Evolutionary conservation across 2,329 filamentous ascomycete genomes (phyloP).

Genomic region (Chrysoporthe puriensis): DNA sequence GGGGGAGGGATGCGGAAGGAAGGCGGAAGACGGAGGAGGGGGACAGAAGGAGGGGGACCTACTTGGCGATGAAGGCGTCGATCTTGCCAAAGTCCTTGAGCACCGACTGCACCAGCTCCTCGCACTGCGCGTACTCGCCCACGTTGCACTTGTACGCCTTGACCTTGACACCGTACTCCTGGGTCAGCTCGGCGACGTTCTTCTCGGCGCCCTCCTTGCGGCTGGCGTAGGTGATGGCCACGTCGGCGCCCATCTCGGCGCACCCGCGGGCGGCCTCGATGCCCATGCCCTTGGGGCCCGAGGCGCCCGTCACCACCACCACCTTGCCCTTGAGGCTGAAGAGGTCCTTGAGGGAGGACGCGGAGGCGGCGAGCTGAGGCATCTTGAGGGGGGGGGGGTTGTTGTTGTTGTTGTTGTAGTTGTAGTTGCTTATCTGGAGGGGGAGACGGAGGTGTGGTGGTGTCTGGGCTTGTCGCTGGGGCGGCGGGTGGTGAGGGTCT

Average conservation of each 20-base stretch:
- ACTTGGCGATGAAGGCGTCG: constrained; percentile 77
- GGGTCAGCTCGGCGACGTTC: constrained; percentile 65
- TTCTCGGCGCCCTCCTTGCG: constrained; percentile 68
- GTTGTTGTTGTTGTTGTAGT: not conserved
- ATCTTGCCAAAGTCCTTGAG: constrained; percentile 74
- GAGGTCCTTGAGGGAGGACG: constrained; percentile 63
- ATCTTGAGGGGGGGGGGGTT: constrained; percentile 46
- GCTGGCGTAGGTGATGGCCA: constrained; percentile 72
- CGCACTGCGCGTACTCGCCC: constrained; percentile 55
- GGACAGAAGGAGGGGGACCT: constrained; percentile 43
- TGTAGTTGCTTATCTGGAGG: not conserved
- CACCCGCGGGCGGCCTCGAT: constrained; percentile 67
- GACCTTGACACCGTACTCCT: constrained; percentile 68
- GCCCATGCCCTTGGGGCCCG: constrained; percentile 69
- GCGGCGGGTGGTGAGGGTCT: too few species aligned
- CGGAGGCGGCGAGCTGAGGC: constrained; percentile 60
- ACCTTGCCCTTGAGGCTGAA: constrained; percentile 74
- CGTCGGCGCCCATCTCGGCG: constrained; percentile 69
- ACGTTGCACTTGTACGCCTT: constrained; percentile 65
- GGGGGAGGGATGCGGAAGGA: too few species aligned
- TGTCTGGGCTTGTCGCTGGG: not conserved
- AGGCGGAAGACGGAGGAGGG: too few species aligned
- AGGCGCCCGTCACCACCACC: constrained; percentile 69
- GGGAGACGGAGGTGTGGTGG: not conserved
- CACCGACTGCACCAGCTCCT: constrained; percentile 62